phyloP scores from a whole-genome alignment of 139 green algal species.

The Micractinium sp. region DNA sequence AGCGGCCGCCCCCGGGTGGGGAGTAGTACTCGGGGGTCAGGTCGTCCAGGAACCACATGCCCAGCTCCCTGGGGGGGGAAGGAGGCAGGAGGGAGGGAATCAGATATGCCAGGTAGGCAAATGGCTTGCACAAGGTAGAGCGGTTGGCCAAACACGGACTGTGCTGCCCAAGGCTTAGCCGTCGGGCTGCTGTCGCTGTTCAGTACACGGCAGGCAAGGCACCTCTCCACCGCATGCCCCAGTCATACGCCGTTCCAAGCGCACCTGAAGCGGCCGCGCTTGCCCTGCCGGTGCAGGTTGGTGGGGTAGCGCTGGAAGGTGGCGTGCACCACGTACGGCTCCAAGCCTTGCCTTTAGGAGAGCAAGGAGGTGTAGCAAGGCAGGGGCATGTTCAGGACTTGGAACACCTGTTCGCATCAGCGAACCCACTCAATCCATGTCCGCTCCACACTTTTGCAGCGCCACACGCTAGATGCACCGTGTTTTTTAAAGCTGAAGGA shows the following conservation, averaged over 20 bases:
- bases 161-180: no score
- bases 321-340: constrained; percentile 50
- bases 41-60: constrained; percentile 16
- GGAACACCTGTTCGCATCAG: no score
- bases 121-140: no score
- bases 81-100: not conserved
- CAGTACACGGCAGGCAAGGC: not conserved
- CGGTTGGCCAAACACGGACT: no score
- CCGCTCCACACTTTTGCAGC: no score
- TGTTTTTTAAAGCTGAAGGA: no score
- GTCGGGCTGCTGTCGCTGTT: no score
- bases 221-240: not conserved
- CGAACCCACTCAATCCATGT: no score
- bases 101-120: no score
- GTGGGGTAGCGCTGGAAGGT: constrained; percentile 35
- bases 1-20: not conserved
- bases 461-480: no score
- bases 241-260: not conserved
- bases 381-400: not conserved
- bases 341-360: not conserved
- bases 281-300: constrained; percentile 10
- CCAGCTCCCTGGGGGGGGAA: constrained; percentile 30
- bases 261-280: constrained; percentile 45
- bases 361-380: not conserved
- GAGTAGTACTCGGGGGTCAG: not conserved